phyloP scores from a whole-genome alignment of 192 early-diverging fungal species.

The Coemansia aciculifera region DNA sequence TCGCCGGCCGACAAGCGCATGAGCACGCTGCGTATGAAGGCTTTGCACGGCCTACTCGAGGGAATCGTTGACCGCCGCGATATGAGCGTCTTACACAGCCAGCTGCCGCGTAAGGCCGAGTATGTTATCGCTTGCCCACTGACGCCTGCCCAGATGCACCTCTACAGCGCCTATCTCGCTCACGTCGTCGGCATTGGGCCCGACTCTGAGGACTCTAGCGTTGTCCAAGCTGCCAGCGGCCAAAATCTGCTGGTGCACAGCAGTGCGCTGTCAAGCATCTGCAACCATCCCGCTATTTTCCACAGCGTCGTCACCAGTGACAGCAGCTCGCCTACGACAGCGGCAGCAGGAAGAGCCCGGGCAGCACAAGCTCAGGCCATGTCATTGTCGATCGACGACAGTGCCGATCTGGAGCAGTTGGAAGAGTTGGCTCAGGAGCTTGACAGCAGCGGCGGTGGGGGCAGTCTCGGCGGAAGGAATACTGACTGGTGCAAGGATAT shows the following conservation, averaged over 20 bases:
- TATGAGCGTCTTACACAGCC: constrained; percentile 47
- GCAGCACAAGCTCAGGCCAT: neutral
- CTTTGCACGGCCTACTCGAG: constrained; percentile 65
- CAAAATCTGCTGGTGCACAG: constrained; percentile 27
- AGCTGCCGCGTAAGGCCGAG: constrained; percentile 73
- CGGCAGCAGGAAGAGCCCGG: neutral
- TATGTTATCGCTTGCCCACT: constrained; percentile 68
- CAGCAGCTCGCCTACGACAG: neutral
- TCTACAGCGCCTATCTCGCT: constrained; percentile 58
- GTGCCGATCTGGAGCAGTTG: constrained; percentile 10
- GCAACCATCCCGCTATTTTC: constrained; percentile 68
- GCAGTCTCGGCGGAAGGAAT: constrained; percentile 9
- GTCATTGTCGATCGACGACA: constrained; percentile 1
- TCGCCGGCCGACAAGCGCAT: constrained; percentile 14
- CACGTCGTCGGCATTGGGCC: constrained; percentile 2
- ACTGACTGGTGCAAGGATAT: constrained; percentile 16
- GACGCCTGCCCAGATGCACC: constrained; percentile 55
- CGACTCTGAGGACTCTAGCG: neutral
- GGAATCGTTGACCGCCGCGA: constrained; percentile 65
- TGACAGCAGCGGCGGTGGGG: neutral
- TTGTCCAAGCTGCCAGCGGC: neutral
- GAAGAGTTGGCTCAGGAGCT: neutral
- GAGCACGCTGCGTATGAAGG: constrained; percentile 49
- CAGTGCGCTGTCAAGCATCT: constrained; percentile 49
- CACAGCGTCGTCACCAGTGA: constrained; percentile 1